A percentile compares a stretch with the other conserved stretches of the same genome.
Evolutionary conservation across 2,329 filamentous ascomycete genomes (phyloP).

Genomic region (Coniochaeta sp.): DNA sequence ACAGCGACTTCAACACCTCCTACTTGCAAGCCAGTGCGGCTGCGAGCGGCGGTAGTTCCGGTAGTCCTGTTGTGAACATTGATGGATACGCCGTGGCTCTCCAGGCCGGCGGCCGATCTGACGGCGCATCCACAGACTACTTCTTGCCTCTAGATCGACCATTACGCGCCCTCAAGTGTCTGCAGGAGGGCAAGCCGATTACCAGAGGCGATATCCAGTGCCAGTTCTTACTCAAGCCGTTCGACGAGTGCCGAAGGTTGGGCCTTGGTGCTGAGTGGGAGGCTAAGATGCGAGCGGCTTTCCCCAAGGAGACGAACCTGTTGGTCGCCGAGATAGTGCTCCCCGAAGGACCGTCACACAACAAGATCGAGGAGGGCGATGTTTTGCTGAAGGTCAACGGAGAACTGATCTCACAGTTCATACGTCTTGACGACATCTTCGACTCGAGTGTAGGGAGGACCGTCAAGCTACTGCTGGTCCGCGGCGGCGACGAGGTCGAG

Average conservation of each 20-base stretch:
- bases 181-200: constrained; percentile 67
- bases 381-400: constrained; percentile 90
- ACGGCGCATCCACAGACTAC: constrained; percentile 95
- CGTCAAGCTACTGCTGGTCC: constrained; percentile 77
- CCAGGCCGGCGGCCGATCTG: constrained; percentile 87
- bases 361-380: constrained; percentile 88
- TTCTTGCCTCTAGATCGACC: constrained; percentile 92
- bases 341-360: constrained; percentile 79
- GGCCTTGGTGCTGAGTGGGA: constrained; percentile 84
- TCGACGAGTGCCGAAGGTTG: constrained; percentile 89
- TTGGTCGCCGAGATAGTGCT: constrained; percentile 93
- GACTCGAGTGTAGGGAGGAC: constrained; percentile 76
- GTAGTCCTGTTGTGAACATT: constrained; percentile 93
- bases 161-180: constrained; percentile 75
- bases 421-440: constrained; percentile 82
- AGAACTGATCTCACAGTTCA: constrained; percentile 87
- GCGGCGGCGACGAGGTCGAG: constrained; percentile 80
- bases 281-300: constrained; percentile 70
- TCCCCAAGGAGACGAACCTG: constrained; percentile 94
- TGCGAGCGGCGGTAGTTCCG: constrained; percentile 95
- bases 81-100: constrained; percentile 87
- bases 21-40: constrained; percentile 98
- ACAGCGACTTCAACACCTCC: constrained; percentile 92
- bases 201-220: constrained; percentile 96
- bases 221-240: constrained; percentile 93